phyloP scores from a whole-genome alignment of 2,329 filamentous ascomycete species.

The Paecilomyces sp. region DNA sequence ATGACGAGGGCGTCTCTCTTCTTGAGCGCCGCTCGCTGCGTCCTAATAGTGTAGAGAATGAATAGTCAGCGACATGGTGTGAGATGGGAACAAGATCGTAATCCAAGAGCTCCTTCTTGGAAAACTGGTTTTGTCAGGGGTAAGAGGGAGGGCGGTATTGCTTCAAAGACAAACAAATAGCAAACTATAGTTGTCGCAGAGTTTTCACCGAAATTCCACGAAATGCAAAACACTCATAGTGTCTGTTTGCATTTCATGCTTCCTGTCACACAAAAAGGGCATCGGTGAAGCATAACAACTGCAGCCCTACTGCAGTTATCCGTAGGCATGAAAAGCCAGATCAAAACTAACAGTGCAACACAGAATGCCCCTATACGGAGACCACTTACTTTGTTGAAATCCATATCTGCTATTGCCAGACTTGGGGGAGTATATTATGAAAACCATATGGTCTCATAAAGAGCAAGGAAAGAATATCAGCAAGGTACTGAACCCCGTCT shows the following conservation, averaged over 20 bases:
- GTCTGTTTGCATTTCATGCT: not conserved
- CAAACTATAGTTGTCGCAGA: not conserved
- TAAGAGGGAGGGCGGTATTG: not conserved
- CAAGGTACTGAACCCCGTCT: not conserved
- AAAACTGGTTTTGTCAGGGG: not conserved
- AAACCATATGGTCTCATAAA: not conserved
- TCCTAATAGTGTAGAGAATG: not conserved
- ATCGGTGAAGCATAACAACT: not conserved
- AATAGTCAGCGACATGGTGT: not conserved
- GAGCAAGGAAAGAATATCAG: not conserved
- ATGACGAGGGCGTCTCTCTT: not conserved
- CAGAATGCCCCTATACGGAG: not conserved
- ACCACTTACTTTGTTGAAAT: not conserved
- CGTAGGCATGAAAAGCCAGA: not conserved
- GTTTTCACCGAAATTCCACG: not conserved
- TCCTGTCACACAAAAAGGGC: not conserved
- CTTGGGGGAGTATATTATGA: not conserved
- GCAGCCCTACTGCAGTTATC: not conserved
- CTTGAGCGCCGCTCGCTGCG: not conserved
- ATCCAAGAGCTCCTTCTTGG: not conserved
- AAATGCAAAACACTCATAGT: not conserved
- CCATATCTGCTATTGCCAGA: not conserved
- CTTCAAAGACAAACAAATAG: not conserved
- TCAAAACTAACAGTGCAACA: not conserved
- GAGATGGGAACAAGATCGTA: not conserved